phyloP scores from a whole-genome alignment of 345 rosid species.

The Euphorbia peplus region DNA sequence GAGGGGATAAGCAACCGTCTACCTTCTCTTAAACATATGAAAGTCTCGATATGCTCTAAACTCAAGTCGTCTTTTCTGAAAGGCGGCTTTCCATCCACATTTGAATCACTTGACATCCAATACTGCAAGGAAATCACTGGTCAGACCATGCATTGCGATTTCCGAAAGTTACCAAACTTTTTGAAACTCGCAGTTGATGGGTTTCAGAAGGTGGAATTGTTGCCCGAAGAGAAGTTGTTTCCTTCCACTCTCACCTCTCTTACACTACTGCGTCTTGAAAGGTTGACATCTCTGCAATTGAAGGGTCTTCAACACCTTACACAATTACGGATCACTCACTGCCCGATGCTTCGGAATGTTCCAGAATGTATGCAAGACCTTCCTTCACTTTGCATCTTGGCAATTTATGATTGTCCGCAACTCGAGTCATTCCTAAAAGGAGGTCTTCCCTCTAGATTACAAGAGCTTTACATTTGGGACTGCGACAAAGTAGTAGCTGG shows the following conservation, averaged over 20 bases:
- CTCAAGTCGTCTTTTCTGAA: neutral
- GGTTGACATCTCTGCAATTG: neutral
- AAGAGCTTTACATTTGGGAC: neutral
- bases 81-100: neutral
- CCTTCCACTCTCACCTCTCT: neutral
- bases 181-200: neutral
- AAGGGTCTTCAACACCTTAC: neutral
- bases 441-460: slow-evolving; percentile 3
- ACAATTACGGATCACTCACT: neutral
- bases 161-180: neutral
- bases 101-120: neutral
- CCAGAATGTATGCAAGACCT: neutral
- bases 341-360: neutral
- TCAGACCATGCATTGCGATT: neutral
- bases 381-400: neutral
- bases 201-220: neutral
- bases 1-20: neutral
- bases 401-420: neutral
- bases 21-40: neutral
- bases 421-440: neutral
- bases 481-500: neutral
- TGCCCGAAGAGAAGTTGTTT: neutral
- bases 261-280: neutral
- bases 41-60: neutral
- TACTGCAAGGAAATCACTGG: neutral